phyloP scores from a whole-genome alignment of 106 monocot species.

The Acanthochlamys bracteata region DNA sequence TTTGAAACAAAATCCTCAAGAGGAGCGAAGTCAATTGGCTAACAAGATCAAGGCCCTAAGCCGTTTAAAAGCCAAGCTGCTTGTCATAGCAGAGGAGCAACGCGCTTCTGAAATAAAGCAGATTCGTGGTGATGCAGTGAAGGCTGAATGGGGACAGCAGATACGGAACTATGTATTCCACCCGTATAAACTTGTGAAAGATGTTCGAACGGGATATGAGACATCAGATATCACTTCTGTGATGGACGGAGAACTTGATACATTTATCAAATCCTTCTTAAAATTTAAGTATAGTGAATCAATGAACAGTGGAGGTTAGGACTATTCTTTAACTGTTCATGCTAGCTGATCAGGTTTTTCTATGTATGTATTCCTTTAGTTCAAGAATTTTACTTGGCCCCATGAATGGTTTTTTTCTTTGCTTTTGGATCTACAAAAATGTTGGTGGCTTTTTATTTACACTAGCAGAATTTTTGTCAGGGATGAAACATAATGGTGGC shows the following conservation, averaged over 20 bases:
- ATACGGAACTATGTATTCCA: conserved; percentile 99
- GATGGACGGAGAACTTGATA: conserved; percentile 87
- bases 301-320: not conserved
- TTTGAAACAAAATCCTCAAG: too few relatives aligned
- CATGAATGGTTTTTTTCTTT: too few relatives aligned
- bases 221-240: conserved; percentile 78
- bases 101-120: conserved; percentile 91
- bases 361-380: too few relatives aligned
- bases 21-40: conserved; percentile 83
- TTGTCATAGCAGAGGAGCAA: conserved; percentile 86
- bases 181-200: conserved; percentile 96
- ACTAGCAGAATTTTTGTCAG: too few relatives aligned
- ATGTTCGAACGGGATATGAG: conserved; percentile 71
- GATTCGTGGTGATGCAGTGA: conserved; percentile 83
- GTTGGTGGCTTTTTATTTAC: too few relatives aligned
- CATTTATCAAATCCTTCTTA: conserved; percentile 86
- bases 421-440: too few relatives aligned
- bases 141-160: conserved; percentile 99
- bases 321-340: too few relatives aligned
- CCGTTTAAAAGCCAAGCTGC: conserved; percentile 86
- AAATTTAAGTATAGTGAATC: conserved; percentile 47
- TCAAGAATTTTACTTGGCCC: too few relatives aligned
- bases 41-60: conserved; percentile 92
- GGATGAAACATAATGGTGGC: too few relatives aligned
- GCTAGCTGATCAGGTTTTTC: too few relatives aligned